Evolutionary conservation across 1,139 yeast genomes (phyloP), one percentile per base, ranked within the genome.

Genomic region (Protomyces gravidus): DNA sequence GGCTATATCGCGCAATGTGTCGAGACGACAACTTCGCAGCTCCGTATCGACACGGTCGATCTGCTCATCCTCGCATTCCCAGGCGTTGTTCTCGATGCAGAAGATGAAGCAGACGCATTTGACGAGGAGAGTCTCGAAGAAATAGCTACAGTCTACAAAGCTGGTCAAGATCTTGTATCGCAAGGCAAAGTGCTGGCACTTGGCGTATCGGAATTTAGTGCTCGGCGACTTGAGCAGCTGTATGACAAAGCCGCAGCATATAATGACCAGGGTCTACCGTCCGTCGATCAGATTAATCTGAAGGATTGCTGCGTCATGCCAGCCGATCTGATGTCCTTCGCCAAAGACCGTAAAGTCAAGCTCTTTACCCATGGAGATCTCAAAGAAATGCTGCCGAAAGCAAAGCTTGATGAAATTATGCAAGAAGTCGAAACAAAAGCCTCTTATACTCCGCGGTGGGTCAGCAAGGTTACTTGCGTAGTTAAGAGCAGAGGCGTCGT

Each of bases 251-350:
- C 42, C 9, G 42, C 42, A 7, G 21, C 5, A n/a, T 17, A 36
- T 23, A 40, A 26, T 9, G 36, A 28, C 7, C 6, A 11, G 6
- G 53, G 48, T 27, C 15, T 21, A 27, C 59, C 59, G 5, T 19
- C 25, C 15, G 59, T 55, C 33, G 40, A 55, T 21, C 59, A 65
- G 45, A 64, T 65, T 52, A 64, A 64, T 32, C 61, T 63, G 32
- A 60, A 62, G 27, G 66, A 65, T 47, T 65, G 67, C 60, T 65
- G 67, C 49, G 65, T 63, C 36, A 51, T 65, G 21, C 67, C 67
- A n/a, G 64, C 65, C n/a, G 64, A 65, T 42, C 25, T 65, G 32
- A 53, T 64, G 11, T 23, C 45, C 5, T 60, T 62, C 17, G 65
- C 67, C 21, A 62, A 61, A 55, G 51, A 59, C n/a, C 63, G 55